A percentile compares a stretch with the other conserved stretches of the same genome.
Conservation (phyloP, 176 grass and related monocot species). For the Bromus sterilis region DNA sequence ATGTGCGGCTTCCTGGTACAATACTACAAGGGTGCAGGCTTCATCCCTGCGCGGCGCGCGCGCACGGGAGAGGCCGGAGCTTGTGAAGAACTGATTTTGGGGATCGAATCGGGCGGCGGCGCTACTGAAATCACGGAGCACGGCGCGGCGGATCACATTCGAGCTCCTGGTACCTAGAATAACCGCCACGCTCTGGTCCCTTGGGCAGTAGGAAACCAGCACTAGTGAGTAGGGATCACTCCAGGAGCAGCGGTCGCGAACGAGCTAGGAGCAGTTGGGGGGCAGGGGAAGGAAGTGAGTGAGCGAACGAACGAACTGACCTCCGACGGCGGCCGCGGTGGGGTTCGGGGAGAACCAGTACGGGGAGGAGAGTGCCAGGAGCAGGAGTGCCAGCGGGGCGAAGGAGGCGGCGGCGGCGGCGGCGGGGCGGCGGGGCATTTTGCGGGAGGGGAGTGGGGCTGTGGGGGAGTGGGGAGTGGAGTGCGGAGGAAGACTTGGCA, state of each 20-base stretch:
- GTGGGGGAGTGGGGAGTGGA: not conserved
- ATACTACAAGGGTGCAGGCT: not conserved
- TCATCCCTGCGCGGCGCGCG: not conserved
- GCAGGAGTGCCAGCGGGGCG: not conserved
- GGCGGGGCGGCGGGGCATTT: conserved; percentile 14
- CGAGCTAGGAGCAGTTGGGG: not conserved
- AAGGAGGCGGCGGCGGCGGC: not conserved
- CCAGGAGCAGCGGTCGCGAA: too few relatives aligned
- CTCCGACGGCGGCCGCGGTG: conserved; percentile 49
- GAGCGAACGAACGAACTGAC: not conserved
- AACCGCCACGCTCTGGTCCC: not conserved
- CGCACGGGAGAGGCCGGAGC: not conserved
- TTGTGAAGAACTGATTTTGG: not conserved
- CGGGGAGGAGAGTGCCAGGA: conserved; percentile 14
- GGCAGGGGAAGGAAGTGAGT: not conserved
- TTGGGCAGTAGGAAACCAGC: not conserved
- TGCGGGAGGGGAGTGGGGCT: not conserved
- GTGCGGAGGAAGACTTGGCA: not conserved
- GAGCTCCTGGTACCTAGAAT: not conserved
- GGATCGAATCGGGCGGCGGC: conserved; percentile 6
- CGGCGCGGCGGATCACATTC: not conserved
- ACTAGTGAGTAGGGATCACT: not conserved
- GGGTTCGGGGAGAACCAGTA: conserved; percentile 32
- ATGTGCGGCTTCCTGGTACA: not conserved
- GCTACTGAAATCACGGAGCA: not conserved